Evolutionary conservation across 2,329 filamentous ascomycete species (phyloP), one percentile per base, ranked within the genome.

Genomic region (Aspergillus vadensis): DNA sequence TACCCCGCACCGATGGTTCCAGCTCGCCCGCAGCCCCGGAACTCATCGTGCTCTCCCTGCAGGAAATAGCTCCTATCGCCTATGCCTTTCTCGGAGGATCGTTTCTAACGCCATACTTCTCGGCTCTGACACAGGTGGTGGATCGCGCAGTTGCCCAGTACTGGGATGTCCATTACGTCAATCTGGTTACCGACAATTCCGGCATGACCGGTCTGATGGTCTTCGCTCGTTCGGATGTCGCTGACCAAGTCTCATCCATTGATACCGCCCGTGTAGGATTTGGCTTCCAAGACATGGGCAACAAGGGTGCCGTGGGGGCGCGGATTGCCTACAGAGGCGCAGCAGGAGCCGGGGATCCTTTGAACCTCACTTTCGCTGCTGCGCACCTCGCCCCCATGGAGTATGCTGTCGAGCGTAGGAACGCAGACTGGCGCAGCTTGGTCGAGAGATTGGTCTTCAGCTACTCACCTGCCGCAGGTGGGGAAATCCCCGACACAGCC

Each of bases 371-470:
- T 0, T 95, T 98, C 73, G 88, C 96, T 43, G 88, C 91, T 41
- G 91, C 92, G 12, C 95, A 99, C 76, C 81, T 98, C 58, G 91
- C 93, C 0, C 90, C 94, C 6, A 91, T 92, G 86, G 95, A 99
- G 76, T 86, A 86, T 78, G 90, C 88, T 49, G 79, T 92, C 51
- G 81, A 87, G 56, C 83, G 87, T 49, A 84, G 95, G 55, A 98
- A 98, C 71, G 82, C 87, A 67, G 94, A 98, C 74, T 99, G 95
- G 93, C 87, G 88, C 70, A 87, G 84, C 66, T 91, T 98, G 61
- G 91, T 92, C 65, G 86, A 90, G 21, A 85, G 89, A 10, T 80
- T 97, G 59, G 88, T 95, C 1, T 98, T 99, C 55, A 41, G 44
- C 9, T 73, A 81, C 81, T 3, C 65, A 62, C 19, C 56, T 65